phyloP scores from a whole-genome alignment of 768 basidiomycete species.

The Zangia roseola region DNA sequence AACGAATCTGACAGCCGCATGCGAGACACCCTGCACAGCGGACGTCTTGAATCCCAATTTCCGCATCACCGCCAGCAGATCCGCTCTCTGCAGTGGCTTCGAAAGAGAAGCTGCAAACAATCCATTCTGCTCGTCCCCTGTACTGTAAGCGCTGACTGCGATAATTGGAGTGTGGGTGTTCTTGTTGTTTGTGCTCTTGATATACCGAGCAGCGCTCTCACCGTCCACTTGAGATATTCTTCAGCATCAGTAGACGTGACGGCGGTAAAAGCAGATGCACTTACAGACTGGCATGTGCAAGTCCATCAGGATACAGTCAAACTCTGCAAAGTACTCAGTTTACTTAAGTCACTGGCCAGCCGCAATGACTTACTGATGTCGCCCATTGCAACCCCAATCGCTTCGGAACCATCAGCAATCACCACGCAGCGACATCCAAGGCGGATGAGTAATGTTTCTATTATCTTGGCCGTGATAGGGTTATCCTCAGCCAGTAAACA shows the following conservation, averaged over 20 bases:
- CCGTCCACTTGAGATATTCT: constrained; percentile 67
- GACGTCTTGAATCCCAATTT: constrained; percentile 91
- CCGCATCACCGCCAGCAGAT: constrained; percentile 77
- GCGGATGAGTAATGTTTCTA: constrained; percentile 90
- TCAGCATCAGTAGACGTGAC: constrained; percentile 8
- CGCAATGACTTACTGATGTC: constrained; percentile 78
- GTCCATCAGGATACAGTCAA: constrained; percentile 95
- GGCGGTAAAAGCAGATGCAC: constrained; percentile 29
- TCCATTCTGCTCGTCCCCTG: constrained; percentile 64
- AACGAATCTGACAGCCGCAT: constrained; percentile 51
- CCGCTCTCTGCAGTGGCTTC: constrained; percentile 88
- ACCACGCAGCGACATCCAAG: constrained; percentile 95
- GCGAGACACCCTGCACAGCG: constrained; percentile 56
- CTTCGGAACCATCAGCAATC: constrained; percentile 94
- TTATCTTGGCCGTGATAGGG: constrained; percentile 96
- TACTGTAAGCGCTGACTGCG: constrained; percentile 86
- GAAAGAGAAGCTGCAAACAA: constrained; percentile 79
- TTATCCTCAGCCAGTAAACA: constrained; percentile 96
- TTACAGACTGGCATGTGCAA: constrained; percentile 91
- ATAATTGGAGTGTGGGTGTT: constrained; percentile 92
- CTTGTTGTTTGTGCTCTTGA: constrained; percentile 95
- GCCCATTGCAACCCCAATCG: constrained; percentile 95
- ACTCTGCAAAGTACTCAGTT: constrained; percentile 53
- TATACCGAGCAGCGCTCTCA: constrained; percentile 94
- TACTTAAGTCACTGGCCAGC: not conserved